Evolutionary conservation across 1,284 basidiomycete species (phyloP).

Genomic region (Phylloporus sp.): DNA sequence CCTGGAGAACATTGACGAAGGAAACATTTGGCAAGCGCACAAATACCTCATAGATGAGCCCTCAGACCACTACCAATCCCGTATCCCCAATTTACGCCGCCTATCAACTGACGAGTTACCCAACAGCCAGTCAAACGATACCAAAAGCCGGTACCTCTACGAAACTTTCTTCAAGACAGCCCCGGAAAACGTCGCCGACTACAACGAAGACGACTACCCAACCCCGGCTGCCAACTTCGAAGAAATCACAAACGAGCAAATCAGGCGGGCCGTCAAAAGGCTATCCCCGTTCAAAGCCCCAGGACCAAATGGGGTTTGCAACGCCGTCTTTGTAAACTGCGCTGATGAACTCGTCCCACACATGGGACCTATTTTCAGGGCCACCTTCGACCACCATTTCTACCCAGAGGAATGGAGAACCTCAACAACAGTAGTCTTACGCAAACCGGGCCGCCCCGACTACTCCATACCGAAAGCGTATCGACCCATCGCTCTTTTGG

Average conservation of each 20-base stretch:
- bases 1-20: background rate
- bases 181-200: background rate
- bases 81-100: background rate
- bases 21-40: background rate
- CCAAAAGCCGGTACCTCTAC: background rate
- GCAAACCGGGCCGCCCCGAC: background rate
- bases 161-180: background rate
- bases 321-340: background rate
- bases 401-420: no score
- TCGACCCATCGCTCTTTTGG: background rate
- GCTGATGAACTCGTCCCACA: background rate
- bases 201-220: background rate
- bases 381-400: background rate
- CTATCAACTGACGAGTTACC: no score
- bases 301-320: background rate
- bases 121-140: no score
- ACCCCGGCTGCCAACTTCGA: background rate
- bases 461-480: background rate
- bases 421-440: background rate
- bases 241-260: background rate
- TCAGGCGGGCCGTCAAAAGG: background rate
- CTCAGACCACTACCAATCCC: background rate
- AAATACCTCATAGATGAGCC: background rate
- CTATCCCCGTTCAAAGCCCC: background rate
- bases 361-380: background rate